Base-by-base conservation (phyloP, 2,329 filamentous ascomycete species). In the Apiospora saccharicola region DNA sequence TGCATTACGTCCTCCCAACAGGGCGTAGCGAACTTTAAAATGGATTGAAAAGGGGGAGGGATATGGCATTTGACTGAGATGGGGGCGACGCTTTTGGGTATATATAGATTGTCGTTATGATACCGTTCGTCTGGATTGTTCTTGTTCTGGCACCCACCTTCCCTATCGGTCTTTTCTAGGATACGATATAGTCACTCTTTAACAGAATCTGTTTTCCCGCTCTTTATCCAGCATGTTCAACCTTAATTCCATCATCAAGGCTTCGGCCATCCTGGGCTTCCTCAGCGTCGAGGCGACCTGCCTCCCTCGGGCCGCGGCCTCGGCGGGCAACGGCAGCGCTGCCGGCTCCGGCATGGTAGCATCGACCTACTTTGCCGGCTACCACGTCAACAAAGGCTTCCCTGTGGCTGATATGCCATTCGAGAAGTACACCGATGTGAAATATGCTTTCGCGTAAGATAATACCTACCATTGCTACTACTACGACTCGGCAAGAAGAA, bases 291-390 rank as follows among this genome's bases (percentile, higher is more conserved):
- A 64, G 57, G 57, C 57, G 12, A 41, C 57, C 30, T 64, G 57
- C 10, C 57, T 64, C 30, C 57, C 57, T 41, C 57, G 57, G 4
- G 67, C 44, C 41, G 22, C 24, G 41, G 41, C 67, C 1, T n/a
- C 13, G 7, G 14, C 22, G 4, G 22, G 22, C 12, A 30, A 30
- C n/a, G 67, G 67, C n/a, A 68, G 41, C 41, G 10, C 46, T 0
- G 19, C 16, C 16, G 44, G 46, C 19, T 47, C 46, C 46, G 5
- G 30, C 19, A 10, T 70, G 22, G 61, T 71, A 19, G 43, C 61
- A 4, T 67, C 57, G 43, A 70, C 69, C 3, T 76, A 75, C 46
- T 76, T 76, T n/a, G 74, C 74, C 47, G 75, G 75, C 26, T 74
- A 72, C 69, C 75, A 76, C 44, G 71, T 71, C 34, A 41, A 71